Percentiles rank a stretch among this genome's conserved stretches.
phyloP scores from a whole-genome alignment of 352 stramenopile species.

The Phytophthora pistaciae region DNA sequence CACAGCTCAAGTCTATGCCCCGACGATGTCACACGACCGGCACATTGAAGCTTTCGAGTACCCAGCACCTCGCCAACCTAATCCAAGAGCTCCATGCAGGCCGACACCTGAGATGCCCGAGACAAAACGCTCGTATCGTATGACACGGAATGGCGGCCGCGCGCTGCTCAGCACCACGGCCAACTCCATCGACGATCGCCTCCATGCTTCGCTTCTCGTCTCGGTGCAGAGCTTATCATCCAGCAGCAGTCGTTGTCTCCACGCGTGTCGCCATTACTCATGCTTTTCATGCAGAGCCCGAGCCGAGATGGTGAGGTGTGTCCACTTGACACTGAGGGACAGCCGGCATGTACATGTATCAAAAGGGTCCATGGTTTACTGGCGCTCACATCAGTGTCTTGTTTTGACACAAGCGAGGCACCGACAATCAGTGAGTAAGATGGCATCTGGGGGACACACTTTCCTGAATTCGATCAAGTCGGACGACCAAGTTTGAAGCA shows the following conservation, averaged over 20 bases:
- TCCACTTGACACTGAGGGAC: background rate
- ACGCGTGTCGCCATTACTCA: constrained; percentile 16
- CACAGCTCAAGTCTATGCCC: constrained; percentile 13
- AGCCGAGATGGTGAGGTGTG: constrained; percentile 13
- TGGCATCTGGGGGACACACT: too few species aligned
- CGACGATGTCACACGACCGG: constrained; percentile 9
- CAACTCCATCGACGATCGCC: background rate
- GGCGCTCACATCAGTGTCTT: too few species aligned
- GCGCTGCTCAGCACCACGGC: background rate
- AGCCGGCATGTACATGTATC: background rate
- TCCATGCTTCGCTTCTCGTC: background rate
- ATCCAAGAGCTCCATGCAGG: background rate
- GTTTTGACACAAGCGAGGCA: too few species aligned
- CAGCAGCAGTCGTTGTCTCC: constrained; percentile 1
- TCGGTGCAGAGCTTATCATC: background rate
- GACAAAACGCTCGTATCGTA: constrained; percentile 5
- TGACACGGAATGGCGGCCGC: constrained; percentile 5
- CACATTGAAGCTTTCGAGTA: constrained; percentile 11
- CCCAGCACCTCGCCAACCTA: background rate
- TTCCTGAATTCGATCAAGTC: too few species aligned
- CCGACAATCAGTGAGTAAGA: too few species aligned
- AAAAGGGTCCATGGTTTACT: too few species aligned
- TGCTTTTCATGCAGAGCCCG: background rate
- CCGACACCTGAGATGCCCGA: constrained; percentile 11
- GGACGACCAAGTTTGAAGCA: too few species aligned